Percentiles rank a stretch among this genome's conserved stretches.
These are phyloP conservation scores for Linnemannia schmuckeri DNA, from an alignment of 192 early-diverging fungal species.

Conservation along the genomic window DNA sequence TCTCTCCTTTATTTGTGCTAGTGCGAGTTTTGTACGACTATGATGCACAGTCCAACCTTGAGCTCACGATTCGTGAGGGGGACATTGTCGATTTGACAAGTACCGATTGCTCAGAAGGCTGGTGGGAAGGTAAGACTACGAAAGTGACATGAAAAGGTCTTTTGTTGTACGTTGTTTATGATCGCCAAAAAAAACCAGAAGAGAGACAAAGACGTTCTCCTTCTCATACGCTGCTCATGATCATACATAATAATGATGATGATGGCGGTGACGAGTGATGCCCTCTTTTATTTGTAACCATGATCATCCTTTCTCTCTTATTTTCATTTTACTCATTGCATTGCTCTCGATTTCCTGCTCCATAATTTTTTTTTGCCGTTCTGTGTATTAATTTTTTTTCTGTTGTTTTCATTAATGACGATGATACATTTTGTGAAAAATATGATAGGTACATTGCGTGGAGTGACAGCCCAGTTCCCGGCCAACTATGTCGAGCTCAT, in stretches of 20 bases:
- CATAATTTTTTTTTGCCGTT: background rate
- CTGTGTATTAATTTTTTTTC: background rate
- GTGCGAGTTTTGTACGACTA: constrained; percentile 68
- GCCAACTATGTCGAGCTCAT: constrained; percentile 63
- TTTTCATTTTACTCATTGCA: background rate
- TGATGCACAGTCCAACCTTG: constrained; percentile 63
- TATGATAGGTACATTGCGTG: constrained; percentile 57
- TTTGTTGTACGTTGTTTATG: background rate
- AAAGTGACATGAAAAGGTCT: background rate
- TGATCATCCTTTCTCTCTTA: background rate
- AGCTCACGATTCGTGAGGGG: constrained; percentile 61
- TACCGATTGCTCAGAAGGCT: constrained; percentile 64
- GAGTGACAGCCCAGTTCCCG: constrained; percentile 62
- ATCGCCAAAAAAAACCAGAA: background rate
- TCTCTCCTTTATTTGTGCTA: constrained; percentile 8
- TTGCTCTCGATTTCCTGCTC: background rate
- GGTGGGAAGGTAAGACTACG: constrained; percentile 68
- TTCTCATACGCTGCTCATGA: background rate
- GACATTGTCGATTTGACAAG: constrained; percentile 64
- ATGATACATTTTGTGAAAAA: background rate
- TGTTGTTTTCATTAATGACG: too few relatives aligned
- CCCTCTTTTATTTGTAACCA: background rate
- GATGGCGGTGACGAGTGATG: background rate
- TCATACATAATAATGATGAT: background rate
- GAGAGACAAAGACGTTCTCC: background rate